phyloP scores from a whole-genome alignment of 495 filamentous ascomycete species.

The Talaromyces nanjingensis region DNA sequence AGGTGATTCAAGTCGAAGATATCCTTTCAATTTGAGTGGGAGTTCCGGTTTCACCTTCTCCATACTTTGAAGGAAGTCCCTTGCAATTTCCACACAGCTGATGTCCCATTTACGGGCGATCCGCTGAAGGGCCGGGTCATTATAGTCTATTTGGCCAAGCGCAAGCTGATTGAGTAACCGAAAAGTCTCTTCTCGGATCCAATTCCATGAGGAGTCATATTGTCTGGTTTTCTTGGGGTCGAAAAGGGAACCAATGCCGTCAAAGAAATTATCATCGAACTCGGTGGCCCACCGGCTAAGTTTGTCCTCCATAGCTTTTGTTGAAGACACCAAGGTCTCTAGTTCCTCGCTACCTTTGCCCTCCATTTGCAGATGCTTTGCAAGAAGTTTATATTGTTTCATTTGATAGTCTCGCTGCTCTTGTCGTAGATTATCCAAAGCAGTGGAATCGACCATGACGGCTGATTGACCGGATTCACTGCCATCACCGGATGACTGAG shows the following conservation, averaged over 20 bases:
- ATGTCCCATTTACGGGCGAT: neutral
- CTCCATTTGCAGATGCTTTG: neutral
- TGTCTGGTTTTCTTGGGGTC: conserved; percentile 85
- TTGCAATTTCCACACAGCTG: neutral
- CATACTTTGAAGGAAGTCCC: neutral
- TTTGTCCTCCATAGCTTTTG: conserved; percentile 83
- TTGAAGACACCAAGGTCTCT: conserved; percentile 85
- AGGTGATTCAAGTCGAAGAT: neutral
- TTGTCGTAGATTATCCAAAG: neutral
- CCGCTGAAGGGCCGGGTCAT: conserved; percentile 78
- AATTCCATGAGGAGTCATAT: conserved; percentile 99
- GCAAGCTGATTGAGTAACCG: conserved; percentile 99
- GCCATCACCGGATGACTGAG: conserved; percentile 67
- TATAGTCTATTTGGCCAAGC: conserved; percentile 82
- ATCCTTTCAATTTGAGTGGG: neutral
- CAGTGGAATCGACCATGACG: conserved; percentile 95
- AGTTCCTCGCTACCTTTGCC: conserved; percentile 58
- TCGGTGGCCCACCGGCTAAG: conserved; percentile 90
- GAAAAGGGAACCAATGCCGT: conserved; percentile 89
- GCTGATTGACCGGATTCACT: conserved; percentile 60
- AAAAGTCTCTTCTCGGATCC: conserved; percentile 93
- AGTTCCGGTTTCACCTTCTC: neutral
- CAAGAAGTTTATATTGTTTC: neutral
- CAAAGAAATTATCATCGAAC: conserved; percentile 91
- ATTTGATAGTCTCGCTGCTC: neutral